These are phyloP conservation scores for Nicotiana knightiana DNA, from an alignment of 257 asterid species.

Conservation along the genomic window DNA sequence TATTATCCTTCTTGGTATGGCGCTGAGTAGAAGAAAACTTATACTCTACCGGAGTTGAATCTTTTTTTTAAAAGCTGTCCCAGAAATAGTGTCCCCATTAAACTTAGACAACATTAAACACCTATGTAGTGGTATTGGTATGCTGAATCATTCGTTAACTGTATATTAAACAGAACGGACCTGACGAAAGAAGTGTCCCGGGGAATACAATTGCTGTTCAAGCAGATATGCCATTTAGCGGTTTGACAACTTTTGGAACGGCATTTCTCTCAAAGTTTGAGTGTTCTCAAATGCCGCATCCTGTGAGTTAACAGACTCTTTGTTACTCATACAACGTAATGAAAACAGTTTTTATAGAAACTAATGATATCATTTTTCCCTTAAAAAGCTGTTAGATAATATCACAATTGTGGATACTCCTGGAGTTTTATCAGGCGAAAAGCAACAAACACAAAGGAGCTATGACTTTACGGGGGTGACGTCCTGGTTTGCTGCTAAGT, in stretches of 20 bases:
- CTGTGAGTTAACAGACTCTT: conserved; percentile 23
- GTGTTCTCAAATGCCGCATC: conserved; percentile 53
- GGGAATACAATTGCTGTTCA: conserved; percentile 97
- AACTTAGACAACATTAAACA: too few relatives aligned
- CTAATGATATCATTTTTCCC: neutral
- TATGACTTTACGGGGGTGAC: conserved; percentile 50
- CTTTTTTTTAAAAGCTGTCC: neutral
- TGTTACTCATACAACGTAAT: neutral
- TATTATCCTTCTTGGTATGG: neutral
- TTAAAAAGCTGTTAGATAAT: conserved; percentile 36
- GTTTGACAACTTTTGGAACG: conserved; percentile 68
- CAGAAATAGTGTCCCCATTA: neutral
- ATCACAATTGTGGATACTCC: conserved; percentile 60
- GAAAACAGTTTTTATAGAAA: neutral
- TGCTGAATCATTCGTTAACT: neutral
- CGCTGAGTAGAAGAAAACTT: neutral
- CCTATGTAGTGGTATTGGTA: neutral
- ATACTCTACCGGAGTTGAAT: neutral
- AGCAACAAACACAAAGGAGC: conserved; percentile 49
- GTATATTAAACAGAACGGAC: conserved; percentile 60
- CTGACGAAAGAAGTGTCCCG: conserved; percentile 94
- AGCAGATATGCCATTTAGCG: conserved; percentile 95
- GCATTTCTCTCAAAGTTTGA: conserved; percentile 47
- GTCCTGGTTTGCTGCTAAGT: conserved; percentile 54
- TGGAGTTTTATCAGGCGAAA: conserved; percentile 76